Conservation (phyloP, 371 early-diverging fungal species). For the Fennellomyces sp. region DNA sequence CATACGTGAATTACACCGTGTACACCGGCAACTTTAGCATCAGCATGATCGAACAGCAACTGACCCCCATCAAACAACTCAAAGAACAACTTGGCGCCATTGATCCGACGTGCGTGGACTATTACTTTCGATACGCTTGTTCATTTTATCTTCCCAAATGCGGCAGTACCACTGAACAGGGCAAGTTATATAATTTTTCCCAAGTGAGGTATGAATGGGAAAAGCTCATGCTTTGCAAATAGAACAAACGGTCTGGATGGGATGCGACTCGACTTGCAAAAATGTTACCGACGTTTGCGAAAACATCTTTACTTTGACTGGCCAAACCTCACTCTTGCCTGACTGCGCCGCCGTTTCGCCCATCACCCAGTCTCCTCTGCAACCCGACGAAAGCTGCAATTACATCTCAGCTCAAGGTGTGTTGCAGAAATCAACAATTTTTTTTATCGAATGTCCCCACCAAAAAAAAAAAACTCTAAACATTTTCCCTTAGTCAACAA, state of each 20-base stretch:
- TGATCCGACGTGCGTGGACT: slow-evolving; percentile 41
- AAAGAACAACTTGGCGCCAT: no score
- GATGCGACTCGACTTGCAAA: slow-evolving; percentile 56
- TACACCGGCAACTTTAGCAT: slow-evolving; percentile 23
- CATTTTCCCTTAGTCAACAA: not conserved
- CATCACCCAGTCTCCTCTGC: slow-evolving; percentile 28
- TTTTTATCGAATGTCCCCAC: no score
- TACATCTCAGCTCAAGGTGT: slow-evolving; percentile 25
- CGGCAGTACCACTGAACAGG: slow-evolving; percentile 13
- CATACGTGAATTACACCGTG: slow-evolving; percentile 37
- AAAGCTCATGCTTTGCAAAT: not conserved
- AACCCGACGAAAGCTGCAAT: slow-evolving; percentile 47
- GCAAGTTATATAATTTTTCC: slow-evolving; percentile 6
- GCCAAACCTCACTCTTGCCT: slow-evolving; percentile 38
- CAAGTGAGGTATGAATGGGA: slow-evolving; percentile 6
- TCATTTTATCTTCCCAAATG: slow-evolving; percentile 40
- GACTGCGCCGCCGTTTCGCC: slow-evolving; percentile 42
- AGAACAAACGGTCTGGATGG: slow-evolving; percentile 27
- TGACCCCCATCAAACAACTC: no score
- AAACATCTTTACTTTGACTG: slow-evolving; percentile 37
- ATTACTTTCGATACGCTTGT: slow-evolving; percentile 43
- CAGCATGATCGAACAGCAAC: slow-evolving; percentile 27
- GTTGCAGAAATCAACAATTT: not conserved
- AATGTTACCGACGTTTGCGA: slow-evolving; percentile 32
- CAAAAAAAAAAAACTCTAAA: slow-evolving; percentile 1